Evolutionary conservation across 495 filamentous ascomycete species (phyloP), one percentile per base, ranked within the genome.

Genomic region (Aspergillus funiculosus): DNA sequence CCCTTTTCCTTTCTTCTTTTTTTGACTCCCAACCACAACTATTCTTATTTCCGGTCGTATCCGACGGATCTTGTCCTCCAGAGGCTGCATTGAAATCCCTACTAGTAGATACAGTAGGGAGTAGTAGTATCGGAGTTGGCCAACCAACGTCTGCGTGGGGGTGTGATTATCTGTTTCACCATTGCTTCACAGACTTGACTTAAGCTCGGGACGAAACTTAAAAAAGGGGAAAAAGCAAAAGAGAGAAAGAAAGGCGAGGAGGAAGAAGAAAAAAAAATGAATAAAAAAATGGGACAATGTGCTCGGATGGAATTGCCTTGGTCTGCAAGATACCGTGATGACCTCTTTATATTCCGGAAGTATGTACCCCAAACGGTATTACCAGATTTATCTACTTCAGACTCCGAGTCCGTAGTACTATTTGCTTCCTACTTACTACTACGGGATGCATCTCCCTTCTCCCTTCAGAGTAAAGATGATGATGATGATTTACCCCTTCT

Each of bases 131-230:
- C n/a, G n/a, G n/a, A n/a, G 28, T 36, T 10, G 43, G 38, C 39
- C 45, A 26, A 32, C 39, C 40, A 43, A 22, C 39, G 14, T 21
- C 13, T 6, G 45, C 47, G 39, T 48, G 40, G 49, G 35, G 36
- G 36, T 51, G 34, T 17, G 39, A 46, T 49, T 27, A 41, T 43
- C 45, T 38, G 51, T 53, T 53, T 53, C 51, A 53, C 51, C 51
- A 53, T 39, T 53, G 51, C 51, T 48, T 53, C 50, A 53, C 13
- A 40, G 40, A 9, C 39, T 38, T 18, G 37, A 49, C 22, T 40
- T 38, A 41, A 48, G 46, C 50, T 45, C 39, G 46, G 51, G 34
- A 37, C 10, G 30, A 26, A 42, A 54, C 31, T 40, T 29, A 31
- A 50, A 41, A 32, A 34, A 42, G 24, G 11, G 6, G 3, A 42